Evolutionary conservation across 2,329 filamentous ascomycete genomes (phyloP).

Genomic region (Parastagonospora avenae): DNA sequence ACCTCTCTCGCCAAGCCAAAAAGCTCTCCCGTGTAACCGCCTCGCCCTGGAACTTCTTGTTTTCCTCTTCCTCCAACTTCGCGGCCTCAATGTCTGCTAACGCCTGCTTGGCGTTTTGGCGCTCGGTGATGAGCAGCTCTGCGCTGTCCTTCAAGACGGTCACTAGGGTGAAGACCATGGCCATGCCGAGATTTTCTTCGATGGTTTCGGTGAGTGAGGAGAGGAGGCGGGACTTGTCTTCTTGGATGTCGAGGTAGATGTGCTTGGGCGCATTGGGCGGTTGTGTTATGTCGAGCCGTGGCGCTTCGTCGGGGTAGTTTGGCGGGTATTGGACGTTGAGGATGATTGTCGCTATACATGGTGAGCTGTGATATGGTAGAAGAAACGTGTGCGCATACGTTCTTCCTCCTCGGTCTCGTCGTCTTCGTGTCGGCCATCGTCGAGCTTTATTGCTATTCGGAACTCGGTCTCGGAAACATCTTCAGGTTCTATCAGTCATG

Average conservation of each 20-base stretch:
- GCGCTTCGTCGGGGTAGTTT: conserved; percentile 86
- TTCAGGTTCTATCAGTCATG: conserved; percentile 44
- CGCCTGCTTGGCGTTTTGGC: conserved; percentile 67
- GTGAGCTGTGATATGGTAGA: conserved; percentile 2
- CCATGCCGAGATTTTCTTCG: conserved; percentile 93
- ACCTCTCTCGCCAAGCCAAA: conserved; percentile 77
- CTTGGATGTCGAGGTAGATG: conserved; percentile 75
- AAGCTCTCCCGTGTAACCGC: conserved; percentile 88
- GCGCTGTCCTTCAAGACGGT: conserved; percentile 86
- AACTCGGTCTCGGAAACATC: conserved; percentile 91
- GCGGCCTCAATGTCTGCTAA: conserved; percentile 59
- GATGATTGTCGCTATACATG: conserved; percentile 65
- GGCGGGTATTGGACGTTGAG: conserved; percentile 90
- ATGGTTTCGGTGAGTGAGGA: conserved; percentile 74
- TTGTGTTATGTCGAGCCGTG: conserved; percentile 77
- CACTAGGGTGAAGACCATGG: conserved; percentile 93
- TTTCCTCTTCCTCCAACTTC: conserved; percentile 85
- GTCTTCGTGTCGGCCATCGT: conserved; percentile 62
- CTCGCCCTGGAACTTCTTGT: conserved; percentile 93
- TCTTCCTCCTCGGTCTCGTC: conserved; percentile 63
- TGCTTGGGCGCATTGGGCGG: conserved; percentile 73
- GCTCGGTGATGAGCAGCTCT: conserved; percentile 80
- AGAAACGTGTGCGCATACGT: conserved; percentile 44
- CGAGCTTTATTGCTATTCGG: conserved; percentile 83
- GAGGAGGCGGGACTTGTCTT: conserved; percentile 78